Percentiles rank a stretch among this genome's conserved stretches.
These are phyloP conservation scores for Corylus heterophylla DNA, from an alignment of 306 rosid genomes.

Conservation along the genomic window DNA sequence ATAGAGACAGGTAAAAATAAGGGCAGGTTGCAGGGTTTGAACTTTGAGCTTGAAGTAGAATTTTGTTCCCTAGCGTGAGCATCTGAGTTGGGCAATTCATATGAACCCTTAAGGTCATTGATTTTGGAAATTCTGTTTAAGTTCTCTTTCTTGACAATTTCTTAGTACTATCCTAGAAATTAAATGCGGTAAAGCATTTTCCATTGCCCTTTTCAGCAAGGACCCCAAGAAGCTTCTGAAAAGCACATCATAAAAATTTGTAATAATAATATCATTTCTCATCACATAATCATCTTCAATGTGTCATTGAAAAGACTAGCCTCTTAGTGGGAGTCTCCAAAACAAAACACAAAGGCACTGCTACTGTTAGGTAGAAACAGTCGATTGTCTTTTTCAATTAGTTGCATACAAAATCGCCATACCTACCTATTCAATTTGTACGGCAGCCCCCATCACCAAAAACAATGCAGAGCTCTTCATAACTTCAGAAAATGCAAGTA, in stretches of 20 bases:
- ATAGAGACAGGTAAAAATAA: neutral
- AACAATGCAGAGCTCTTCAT: neutral
- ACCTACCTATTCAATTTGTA: neutral
- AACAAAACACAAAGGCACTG: neutral
- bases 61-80: neutral
- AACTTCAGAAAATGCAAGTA: neutral
- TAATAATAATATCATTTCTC: neutral
- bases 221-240: neutral
- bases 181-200: too few relatives aligned
- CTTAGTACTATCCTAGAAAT: neutral
- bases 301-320: neutral
- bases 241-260: neutral
- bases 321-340: neutral
- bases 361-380: neutral
- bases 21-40: neutral
- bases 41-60: neutral
- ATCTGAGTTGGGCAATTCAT: neutral
- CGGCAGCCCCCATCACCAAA: neutral
- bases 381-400: neutral
- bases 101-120: neutral
- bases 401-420: neutral
- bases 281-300: neutral
- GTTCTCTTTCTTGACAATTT: neutral
- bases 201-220: too few relatives aligned
- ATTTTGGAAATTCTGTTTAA: neutral